Evolutionary conservation across 768 basidiomycete genomes (phyloP).

Genomic region (Holtermannia corniformis): DNA sequence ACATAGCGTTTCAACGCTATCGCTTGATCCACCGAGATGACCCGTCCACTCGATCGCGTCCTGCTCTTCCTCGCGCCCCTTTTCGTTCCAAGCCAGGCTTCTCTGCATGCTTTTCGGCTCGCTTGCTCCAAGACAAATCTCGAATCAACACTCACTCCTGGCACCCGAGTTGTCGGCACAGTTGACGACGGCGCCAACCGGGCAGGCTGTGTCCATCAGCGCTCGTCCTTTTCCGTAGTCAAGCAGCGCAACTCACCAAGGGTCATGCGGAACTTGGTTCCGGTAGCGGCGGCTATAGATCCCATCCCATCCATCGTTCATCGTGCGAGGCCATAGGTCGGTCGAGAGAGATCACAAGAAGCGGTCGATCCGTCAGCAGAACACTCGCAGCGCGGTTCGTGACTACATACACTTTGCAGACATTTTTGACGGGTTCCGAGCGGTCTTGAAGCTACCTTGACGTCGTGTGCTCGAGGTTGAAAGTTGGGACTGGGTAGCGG

Average conservation of each 20-base stretch:
- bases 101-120: too few relatives aligned
- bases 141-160: slow-evolving; percentile 50
- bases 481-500: not conserved
- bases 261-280: slow-evolving; percentile 91
- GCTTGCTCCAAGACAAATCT: not conserved
- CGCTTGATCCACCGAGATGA: too few relatives aligned
- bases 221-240: slow-evolving; percentile 54
- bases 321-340: too few relatives aligned
- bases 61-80: not conserved
- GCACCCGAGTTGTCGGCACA: slow-evolving; percentile 99
- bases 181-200: slow-evolving; percentile 60
- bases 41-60: too few relatives aligned
- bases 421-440: not conserved
- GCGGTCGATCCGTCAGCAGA: too few relatives aligned
- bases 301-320: not conserved
- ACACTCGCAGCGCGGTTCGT: not conserved
- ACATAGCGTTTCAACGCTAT: too few relatives aligned
- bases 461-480: not conserved
- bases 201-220: slow-evolving; percentile 74
- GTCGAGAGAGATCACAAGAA: too few relatives aligned
- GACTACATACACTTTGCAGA: not conserved
- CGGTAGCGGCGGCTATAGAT: slow-evolving; percentile 46
- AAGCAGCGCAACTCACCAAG: slow-evolving; percentile 29
- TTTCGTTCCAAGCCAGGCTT: not conserved
- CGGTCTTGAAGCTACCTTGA: not conserved